Conservation (phyloP, 768 basidiomycete genomes). For the Amanita brunnescens region DNA sequence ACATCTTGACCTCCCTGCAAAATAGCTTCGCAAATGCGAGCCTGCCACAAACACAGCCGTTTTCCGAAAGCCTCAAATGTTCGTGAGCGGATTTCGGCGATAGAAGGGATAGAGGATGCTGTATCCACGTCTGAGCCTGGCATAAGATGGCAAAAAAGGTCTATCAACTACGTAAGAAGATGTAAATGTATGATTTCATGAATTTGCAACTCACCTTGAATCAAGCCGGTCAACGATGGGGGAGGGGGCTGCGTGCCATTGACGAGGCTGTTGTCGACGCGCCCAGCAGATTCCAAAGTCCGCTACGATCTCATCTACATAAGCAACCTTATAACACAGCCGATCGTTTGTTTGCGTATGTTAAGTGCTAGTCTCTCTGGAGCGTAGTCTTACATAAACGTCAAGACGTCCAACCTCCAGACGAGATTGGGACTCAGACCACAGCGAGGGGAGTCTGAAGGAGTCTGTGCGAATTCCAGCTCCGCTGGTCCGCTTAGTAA, state of each 20-base stretch:
- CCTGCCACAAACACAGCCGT: constrained; percentile 13
- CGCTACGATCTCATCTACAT: background rate
- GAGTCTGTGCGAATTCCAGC: too few relatives aligned
- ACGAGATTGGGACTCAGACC: too few relatives aligned
- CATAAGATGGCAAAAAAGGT: background rate
- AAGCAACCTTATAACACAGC: background rate
- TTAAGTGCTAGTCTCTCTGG: too few relatives aligned
- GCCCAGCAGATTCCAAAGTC: background rate
- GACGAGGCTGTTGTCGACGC: background rate
- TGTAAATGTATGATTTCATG: background rate
- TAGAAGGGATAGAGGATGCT: constrained; percentile 3
- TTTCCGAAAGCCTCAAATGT: constrained; percentile 11
- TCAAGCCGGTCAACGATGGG: constrained; percentile 1
- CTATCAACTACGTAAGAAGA: background rate
- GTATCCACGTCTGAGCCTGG: constrained; percentile 1
- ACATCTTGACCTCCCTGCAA: constrained; percentile 13
- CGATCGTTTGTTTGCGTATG: background rate
- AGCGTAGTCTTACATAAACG: too few relatives aligned
- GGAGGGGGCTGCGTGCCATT: background rate
- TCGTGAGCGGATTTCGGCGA: constrained; percentile 2
- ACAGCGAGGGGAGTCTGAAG: too few relatives aligned
- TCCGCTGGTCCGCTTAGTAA: too few relatives aligned
- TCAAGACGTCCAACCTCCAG: too few relatives aligned
- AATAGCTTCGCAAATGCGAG: constrained; percentile 6
- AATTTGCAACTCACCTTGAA: background rate